Percentiles rank a stretch among this genome's conserved stretches.
phyloP scores from a whole-genome alignment of 345 rosid species.

The Nasturtium officinale region DNA sequence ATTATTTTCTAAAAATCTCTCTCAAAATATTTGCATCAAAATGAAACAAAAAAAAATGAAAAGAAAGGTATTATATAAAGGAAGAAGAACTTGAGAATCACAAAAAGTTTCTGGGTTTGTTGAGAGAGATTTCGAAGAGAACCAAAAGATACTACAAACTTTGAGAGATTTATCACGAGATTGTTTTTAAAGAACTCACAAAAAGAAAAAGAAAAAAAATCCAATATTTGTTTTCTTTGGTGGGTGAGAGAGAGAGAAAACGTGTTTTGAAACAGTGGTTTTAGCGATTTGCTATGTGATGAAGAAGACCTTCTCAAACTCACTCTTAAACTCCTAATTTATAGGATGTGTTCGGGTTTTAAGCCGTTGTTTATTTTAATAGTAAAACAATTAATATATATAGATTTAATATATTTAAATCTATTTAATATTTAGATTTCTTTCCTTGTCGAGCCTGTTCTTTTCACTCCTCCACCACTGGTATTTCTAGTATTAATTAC shows the following conservation, averaged over 20 bases:
- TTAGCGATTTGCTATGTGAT: conserved; percentile 2
- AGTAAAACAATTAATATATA: too few species aligned
- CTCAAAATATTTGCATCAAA: conserved; percentile 29
- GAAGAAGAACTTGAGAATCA: conserved; percentile 26
- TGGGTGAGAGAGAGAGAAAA: conserved; percentile 35
- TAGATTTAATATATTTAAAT: too few species aligned
- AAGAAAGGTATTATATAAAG: conserved; percentile 1
- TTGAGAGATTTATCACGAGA: conserved; percentile 22
- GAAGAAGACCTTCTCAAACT: conserved; percentile 25
- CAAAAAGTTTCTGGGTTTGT: conserved; percentile 30
- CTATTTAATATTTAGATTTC: background rate
- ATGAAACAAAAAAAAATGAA: background rate
- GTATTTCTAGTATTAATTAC: background rate
- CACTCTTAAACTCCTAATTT: conserved; percentile 36
- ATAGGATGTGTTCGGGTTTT: conserved; percentile 32
- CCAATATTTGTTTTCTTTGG: background rate
- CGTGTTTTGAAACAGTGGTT: conserved; percentile 21
- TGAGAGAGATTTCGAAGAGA: conserved; percentile 32
- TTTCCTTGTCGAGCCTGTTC: conserved; percentile 23
- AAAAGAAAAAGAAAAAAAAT: background rate
- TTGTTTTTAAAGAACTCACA: background rate
- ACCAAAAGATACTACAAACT: background rate
- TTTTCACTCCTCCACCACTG: conserved; percentile 35
- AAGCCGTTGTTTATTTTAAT: conserved; percentile 25
- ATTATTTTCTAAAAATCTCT: background rate